phyloP scores from a whole-genome alignment of 1,284 basidiomycete species.

The Trametes versicolor region DNA sequence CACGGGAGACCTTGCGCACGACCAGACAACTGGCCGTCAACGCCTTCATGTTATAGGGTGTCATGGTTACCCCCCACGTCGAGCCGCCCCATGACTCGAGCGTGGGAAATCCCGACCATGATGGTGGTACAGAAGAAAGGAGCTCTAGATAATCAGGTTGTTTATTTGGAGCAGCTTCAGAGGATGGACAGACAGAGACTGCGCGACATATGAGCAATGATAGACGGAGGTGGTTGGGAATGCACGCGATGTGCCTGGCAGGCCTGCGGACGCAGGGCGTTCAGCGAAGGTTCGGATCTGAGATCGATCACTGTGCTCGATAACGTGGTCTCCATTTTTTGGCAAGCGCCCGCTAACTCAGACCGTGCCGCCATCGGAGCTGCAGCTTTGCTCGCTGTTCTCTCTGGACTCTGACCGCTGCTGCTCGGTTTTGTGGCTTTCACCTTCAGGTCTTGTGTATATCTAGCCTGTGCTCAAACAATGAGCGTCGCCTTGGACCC shows the following conservation, averaged over 20 bases:
- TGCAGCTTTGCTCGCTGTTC: too few relatives aligned
- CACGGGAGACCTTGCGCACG: too few relatives aligned
- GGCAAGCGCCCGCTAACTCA: slow-evolving; percentile 12
- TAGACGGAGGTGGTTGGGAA: too few relatives aligned
- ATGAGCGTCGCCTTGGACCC: slow-evolving; percentile 43
- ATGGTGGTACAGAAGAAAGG: too few relatives aligned
- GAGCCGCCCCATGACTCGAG: too few relatives aligned
- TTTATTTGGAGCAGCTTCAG: neutral
- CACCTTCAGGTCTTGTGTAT: too few relatives aligned
- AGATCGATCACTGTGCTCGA: slow-evolving; percentile 10
- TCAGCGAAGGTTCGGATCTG: slow-evolving; percentile 6
- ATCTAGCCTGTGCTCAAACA: neutral
- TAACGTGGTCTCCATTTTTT: slow-evolving; percentile 22
- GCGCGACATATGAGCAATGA: too few relatives aligned
- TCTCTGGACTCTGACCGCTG: neutral
- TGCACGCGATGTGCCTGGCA: neutral
- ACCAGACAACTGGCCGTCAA: too few relatives aligned
- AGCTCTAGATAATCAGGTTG: too few relatives aligned
- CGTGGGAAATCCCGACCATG: too few relatives aligned
- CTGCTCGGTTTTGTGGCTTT: neutral
- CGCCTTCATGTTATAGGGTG: too few relatives aligned
- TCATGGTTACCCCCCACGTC: too few relatives aligned
- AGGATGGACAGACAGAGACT: neutral
- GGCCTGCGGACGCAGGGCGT: neutral
- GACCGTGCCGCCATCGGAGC: neutral